These are phyloP conservation scores for Quercus variabilis DNA, from an alignment of 306 rosid genomes.

Conservation along the genomic window DNA sequence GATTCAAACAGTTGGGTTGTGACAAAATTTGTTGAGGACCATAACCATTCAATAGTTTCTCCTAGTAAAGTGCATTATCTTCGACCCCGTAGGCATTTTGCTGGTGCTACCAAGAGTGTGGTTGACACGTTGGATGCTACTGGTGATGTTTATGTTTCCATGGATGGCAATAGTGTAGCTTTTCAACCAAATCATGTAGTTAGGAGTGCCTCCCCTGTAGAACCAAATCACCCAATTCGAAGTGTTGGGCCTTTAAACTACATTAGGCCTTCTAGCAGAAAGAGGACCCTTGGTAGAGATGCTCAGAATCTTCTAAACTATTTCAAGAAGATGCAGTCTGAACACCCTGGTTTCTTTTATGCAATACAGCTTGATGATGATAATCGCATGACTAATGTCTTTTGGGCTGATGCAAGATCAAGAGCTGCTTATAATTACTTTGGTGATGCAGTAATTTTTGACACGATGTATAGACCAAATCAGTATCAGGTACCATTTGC, in stretches of 20 bases:
- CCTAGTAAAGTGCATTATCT: conserved; percentile 51
- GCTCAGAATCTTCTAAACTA: conserved; percentile 77
- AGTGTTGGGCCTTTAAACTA: conserved; percentile 32
- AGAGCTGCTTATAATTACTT: conserved; percentile 68
- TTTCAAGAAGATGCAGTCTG: conserved; percentile 76
- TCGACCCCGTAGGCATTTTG: conserved; percentile 66
- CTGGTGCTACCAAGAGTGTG: conserved; percentile 55
- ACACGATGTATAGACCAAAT: conserved; percentile 79
- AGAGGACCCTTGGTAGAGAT: conserved; percentile 71
- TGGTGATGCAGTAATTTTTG: conserved; percentile 76
- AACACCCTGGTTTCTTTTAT: conserved; percentile 70
- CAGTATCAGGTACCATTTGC: conserved; percentile 77
- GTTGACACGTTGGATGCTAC: conserved; percentile 36
- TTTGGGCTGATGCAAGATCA: conserved; percentile 81
- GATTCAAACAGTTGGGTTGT: conserved; percentile 49
- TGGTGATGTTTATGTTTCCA: conserved; percentile 38
- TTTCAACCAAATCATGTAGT: conserved; percentile 31
- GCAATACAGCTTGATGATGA: conserved; percentile 82
- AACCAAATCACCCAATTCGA: conserved; percentile 38
- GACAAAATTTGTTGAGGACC: conserved; percentile 75
- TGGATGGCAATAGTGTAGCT: conserved; percentile 42
- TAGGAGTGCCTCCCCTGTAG: conserved; percentile 55
- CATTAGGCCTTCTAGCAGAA: conserved; percentile 39
- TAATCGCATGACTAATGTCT: conserved; percentile 70
- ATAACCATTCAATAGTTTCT: conserved; percentile 61